Base-by-base conservation (phyloP, 164 flowering plant species). In the Houttuynia cordata region DNA sequence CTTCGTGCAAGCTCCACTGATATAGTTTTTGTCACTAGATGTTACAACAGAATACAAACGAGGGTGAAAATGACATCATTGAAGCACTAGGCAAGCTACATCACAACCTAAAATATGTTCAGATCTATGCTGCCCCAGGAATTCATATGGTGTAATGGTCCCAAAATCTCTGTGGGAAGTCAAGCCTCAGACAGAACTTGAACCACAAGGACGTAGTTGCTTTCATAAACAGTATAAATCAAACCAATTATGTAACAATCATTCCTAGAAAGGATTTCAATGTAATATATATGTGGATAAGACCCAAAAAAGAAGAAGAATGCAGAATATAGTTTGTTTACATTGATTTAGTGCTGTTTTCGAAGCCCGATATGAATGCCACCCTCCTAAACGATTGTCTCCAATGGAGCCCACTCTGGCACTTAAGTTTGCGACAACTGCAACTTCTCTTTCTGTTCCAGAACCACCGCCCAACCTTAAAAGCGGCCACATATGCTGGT, bases 321-420 rank as follows among this genome's bases (percentile, higher is more conserved):
- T 61, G 61, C 39, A 45, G 59, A 56, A 62, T 42, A 24, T 21
- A 59, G 51, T 51, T 60, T 54, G 17, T 62, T 20, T 89, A 93
- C 97, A 69, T 73, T 93, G 98, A 74, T 93, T 93, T 40, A 93
- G 89, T 25, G 94, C 94, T 66, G 96, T 10, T 70, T 93, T 93
- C 55, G 99, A 93, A 62, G 98, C 66, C 63, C 98, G 81, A 74
- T 93, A 93, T n/a, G 97, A 83, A 70, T 90, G 96, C 99, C 97
- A 93, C 8, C 99, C 99, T 49, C 99, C 97, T 23, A 93, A 75
- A 54, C 63, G 75, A 71, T 90, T 90, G 64, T 93, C 99, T 45
- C 86, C 85, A 57, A 90, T 90, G 18, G 99, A 90, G 59, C 97
- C 94, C 56, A 93, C 99, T 61, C 97, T 82, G 53, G 98, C 98